These are phyloP conservation scores for Claviceps citrina DNA, from an alignment of 2,329 filamentous ascomycete genomes.

Conservation along the genomic window DNA sequence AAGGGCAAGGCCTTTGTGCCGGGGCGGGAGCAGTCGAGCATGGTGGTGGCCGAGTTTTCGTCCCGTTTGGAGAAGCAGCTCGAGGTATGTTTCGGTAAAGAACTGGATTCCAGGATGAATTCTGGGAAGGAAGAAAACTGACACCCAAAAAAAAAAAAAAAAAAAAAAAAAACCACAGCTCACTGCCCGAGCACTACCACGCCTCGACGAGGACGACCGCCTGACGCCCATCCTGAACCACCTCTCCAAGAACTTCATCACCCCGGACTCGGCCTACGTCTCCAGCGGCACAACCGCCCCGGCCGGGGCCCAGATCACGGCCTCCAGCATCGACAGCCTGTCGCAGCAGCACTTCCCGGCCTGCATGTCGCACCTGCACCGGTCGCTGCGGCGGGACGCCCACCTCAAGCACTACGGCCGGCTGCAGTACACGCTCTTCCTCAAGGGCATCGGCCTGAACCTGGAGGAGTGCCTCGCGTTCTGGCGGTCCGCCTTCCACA, in stretches of 20 bases:
- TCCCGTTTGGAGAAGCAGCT: slow-evolving; percentile 64
- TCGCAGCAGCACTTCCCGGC: slow-evolving; percentile 69
- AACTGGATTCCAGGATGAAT: too few species aligned
- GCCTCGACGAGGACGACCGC: slow-evolving; percentile 90
- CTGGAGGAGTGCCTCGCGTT: slow-evolving; percentile 87
- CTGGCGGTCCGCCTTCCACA: slow-evolving; percentile 76
- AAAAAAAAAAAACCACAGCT: too few species aligned
- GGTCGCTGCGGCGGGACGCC: slow-evolving; percentile 67
- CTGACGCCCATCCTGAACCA: slow-evolving; percentile 54
- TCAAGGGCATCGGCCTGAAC: slow-evolving; percentile 85
- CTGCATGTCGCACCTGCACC: slow-evolving; percentile 88
- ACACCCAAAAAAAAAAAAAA: background rate
- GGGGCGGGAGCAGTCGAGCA: slow-evolving; percentile 67
- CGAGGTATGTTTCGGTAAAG: slow-evolving; percentile 45
- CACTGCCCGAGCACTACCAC: slow-evolving; percentile 77
- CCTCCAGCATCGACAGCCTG: slow-evolving; percentile 63
- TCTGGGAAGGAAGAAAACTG: background rate
- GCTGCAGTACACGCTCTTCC: slow-evolving; percentile 87
- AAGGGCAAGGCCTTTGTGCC: slow-evolving; percentile 85
- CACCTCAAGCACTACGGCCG: slow-evolving; percentile 90
- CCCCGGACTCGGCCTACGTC: slow-evolving; percentile 69
- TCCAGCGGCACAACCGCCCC: slow-evolving; percentile 47
- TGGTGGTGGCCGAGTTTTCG: slow-evolving; percentile 81
- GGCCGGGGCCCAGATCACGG: slow-evolving; percentile 58
- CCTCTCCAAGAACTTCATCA: slow-evolving; percentile 89